Base-by-base conservation (phyloP, 176 grass and related monocot genomes). In the Leersia perrieri region DNA sequence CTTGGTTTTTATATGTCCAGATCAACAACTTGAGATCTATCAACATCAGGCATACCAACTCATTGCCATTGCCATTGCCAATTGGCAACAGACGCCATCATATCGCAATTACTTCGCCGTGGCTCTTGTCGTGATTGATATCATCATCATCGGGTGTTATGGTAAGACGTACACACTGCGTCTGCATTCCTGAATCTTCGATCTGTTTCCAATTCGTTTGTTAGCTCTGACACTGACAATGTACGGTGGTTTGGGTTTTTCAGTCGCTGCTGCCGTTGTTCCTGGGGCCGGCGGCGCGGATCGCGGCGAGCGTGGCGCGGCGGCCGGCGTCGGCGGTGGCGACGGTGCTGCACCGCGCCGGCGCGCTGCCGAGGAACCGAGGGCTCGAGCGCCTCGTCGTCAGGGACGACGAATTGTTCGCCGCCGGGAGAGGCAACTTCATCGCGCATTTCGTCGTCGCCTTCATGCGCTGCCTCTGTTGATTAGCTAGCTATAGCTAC, bases 321-420 rank as follows among this genome's bases (percentile, higher is more conserved):
- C 78, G 78, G 57, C 55, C 81, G 62, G 83, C 71, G 30, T 66
- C 47, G 11, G 83, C 83, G 14, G 83, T 36, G 68, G 86, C 94
- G 11, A 87, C 94, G 47, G 82, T 90, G 72, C 81, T 97, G 35
- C 83, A 92, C 73, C 82, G 83, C 42, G 76, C 82, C 60, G 85
- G 87, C 20, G 92, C 80, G 16, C 92, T 97, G 44, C 94, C 94
- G 30, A 87, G 94, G 83, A 84, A 92, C 76, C 39, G 66, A 29
- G 63, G 38, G 2, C 72, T 94, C 73, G 76, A 85, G 76, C 85
- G 92, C 7, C 76, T 94, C 51, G 92, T 94, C 16, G 41, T 25
- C 22, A 10, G 22, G 53, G 53, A 90, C 64, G 49, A 76, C 16
- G 87, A 84, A 74, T 16, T 68, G 67, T 72, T 88, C 23, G 33